phyloP scores from a whole-genome alignment of 2,329 filamentous ascomycete species.

The Emergomyces orientalis region DNA sequence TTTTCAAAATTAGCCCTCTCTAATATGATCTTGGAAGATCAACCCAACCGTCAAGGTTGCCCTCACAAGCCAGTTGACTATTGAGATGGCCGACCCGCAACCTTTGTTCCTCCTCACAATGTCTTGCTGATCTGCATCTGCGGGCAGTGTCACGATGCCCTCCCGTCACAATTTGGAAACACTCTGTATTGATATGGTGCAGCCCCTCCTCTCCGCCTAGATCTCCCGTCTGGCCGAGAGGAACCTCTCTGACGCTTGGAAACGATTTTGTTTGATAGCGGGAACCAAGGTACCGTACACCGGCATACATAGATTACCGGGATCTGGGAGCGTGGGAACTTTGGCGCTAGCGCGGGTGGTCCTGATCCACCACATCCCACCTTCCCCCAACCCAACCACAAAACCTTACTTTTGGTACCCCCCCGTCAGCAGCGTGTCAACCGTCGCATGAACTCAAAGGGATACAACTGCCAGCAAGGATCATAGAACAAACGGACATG shows the following conservation, averaged over 20 bases:
- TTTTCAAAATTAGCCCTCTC: neutral
- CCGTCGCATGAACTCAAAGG: neutral
- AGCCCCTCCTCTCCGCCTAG: neutral
- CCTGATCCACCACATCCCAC: constrained; percentile 3
- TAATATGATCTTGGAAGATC: neutral
- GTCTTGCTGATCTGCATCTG: neutral
- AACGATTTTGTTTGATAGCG: neutral
- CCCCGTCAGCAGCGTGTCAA: neutral
- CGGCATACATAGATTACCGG: neutral
- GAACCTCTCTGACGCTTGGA: neutral
- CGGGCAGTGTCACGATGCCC: neutral
- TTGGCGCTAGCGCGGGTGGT: neutral
- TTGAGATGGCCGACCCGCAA: neutral
- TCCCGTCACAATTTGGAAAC: neutral
- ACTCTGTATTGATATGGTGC: neutral
- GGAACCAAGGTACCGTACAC: neutral
- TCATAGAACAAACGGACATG: neutral
- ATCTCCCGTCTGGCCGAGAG: too few relatives aligned
- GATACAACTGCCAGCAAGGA: neutral
- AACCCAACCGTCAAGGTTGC: neutral
- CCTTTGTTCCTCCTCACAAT: neutral
- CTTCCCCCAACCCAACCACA: neutral
- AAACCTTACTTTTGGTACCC: neutral
- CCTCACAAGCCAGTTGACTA: neutral
- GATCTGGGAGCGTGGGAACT: neutral